These are phyloP conservation scores for Rauvolfia tetraphylla DNA, from an alignment of 257 asterid genomes.

Conservation along the genomic window DNA sequence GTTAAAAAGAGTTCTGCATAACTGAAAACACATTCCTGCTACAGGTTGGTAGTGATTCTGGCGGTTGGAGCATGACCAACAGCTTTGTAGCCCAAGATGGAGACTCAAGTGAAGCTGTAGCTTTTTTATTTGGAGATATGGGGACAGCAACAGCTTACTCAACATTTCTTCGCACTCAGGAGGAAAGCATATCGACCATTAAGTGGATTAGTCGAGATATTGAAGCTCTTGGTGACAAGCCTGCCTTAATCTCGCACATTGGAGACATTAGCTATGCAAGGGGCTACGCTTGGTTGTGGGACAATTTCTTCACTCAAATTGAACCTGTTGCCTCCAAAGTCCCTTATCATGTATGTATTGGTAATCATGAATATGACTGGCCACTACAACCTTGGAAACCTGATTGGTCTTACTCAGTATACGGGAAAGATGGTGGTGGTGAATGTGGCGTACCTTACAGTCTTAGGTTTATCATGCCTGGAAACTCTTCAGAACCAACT, in stretches of 20 bases:
- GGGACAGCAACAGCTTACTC: conserved; percentile 86
- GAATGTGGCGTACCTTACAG: conserved; percentile 96
- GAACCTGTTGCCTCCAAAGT: conserved; percentile 74
- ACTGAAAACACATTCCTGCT: not conserved
- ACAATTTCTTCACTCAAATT: conserved; percentile 73
- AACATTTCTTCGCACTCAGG: conserved; percentile 66
- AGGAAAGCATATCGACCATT: conserved; percentile 70
- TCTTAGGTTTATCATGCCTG: conserved; percentile 84
- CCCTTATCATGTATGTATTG: conserved; percentile 89
- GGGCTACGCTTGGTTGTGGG: conserved; percentile 97
- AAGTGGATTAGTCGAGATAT: conserved; percentile 84
- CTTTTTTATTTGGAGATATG: conserved; percentile 95
- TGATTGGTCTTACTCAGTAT: conserved; percentile 60
- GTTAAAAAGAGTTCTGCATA: not conserved
- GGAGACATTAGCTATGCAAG: conserved; percentile 98
- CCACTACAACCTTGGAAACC: conserved; percentile 92
- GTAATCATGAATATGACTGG: conserved; percentile 96
- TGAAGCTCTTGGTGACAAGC: conserved; percentile 72
- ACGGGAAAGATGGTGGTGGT: conserved; percentile 86
- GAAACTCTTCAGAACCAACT: conserved; percentile 76
- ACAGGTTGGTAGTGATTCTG: conserved; percentile 82
- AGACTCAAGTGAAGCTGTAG: conserved; percentile 57
- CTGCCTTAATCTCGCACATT: conserved; percentile 77
- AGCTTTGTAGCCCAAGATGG: conserved; percentile 59
- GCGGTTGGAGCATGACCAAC: conserved; percentile 69